Conservation (phyloP, 257 asterid species). For the Nyctanthes arbortristis region DNA sequence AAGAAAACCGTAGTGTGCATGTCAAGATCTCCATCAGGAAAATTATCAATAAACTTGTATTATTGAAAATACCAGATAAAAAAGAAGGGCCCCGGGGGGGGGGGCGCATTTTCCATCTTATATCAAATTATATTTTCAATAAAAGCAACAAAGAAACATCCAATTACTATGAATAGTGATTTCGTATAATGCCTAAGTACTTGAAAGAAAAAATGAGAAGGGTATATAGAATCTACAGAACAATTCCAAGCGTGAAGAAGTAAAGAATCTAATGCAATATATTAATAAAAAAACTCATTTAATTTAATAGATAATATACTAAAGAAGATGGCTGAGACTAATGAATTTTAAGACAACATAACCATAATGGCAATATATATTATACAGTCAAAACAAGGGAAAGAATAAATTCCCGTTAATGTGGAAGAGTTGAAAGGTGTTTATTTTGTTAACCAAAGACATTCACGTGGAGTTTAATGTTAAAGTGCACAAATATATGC, state of each 20-base stretch:
- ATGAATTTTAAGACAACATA: neutral
- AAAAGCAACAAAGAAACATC: neutral
- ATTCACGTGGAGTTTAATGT: neutral
- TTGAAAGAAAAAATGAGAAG: constrained; percentile 3
- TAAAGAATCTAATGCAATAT: neutral
- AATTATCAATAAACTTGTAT: constrained; percentile 5
- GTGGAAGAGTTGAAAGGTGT: neutral
- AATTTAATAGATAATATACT: constrained; percentile 8
- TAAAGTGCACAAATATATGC: neutral
- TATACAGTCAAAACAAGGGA: neutral
- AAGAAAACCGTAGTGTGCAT: neutral
- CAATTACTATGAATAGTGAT: neutral
- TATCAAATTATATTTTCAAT: neutral
- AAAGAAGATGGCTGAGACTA: neutral
- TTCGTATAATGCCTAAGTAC: neutral
- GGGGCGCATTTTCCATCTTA: neutral
- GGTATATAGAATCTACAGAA: neutral
- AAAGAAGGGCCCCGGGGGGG: too few relatives aligned
- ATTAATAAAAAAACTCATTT: neutral
- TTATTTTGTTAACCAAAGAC: neutral
- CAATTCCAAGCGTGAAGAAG: too few relatives aligned
- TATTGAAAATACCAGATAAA: neutral
- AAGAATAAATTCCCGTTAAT: neutral
- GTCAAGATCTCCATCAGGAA: constrained; percentile 6
- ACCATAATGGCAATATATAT: neutral